Conservation (phyloP, 2,329 filamentous ascomycete genomes). For the Pestalotiopsis sp. region DNA sequence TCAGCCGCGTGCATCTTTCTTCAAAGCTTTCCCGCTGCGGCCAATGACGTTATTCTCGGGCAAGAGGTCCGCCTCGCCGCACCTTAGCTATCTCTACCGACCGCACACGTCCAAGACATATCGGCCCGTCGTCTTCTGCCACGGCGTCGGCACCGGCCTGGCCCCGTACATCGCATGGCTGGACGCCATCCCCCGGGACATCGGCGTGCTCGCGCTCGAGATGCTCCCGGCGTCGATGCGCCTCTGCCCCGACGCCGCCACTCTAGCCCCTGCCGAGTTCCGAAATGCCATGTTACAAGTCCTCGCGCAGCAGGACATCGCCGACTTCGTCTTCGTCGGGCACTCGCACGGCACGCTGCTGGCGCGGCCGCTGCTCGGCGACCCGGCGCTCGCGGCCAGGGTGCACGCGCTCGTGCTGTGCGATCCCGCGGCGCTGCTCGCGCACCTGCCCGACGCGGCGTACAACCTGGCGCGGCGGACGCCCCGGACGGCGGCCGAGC, state of each 20-base stretch:
- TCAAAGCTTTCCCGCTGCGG: conserved; percentile 21
- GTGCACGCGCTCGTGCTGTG: conserved; percentile 14
- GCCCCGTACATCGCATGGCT: conserved; percentile 13
- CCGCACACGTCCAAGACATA: conserved; percentile 12
- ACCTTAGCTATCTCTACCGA: conserved; percentile 14
- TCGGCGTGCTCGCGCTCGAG: conserved; percentile 16
- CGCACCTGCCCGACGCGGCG: conserved; percentile 16
- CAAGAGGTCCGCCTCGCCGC: conserved; percentile 5
- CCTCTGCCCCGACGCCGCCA: conserved; percentile 12
- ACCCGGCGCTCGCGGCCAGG: conserved; percentile 8
- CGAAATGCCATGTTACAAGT: conserved; percentile 18
- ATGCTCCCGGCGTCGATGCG: conserved; percentile 12
- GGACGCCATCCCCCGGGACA: conserved; percentile 14
- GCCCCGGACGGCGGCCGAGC: conserved; percentile 7
- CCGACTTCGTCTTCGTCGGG: conserved; percentile 14
- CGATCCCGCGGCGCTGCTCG: conserved; percentile 14
- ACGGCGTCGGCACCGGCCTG: conserved; percentile 16
- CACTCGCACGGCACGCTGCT: conserved; percentile 18
- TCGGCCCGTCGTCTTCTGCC: conserved; percentile 15
- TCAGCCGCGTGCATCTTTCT: conserved; percentile 18
- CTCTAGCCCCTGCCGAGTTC: conserved; percentile 16
- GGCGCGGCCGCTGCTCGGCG: conserved; percentile 14
- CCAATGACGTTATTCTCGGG: conserved; percentile 12
- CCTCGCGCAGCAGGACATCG: conserved; percentile 13
- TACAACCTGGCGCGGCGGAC: conserved; percentile 15